Evolutionary conservation across 164 flowering plant species (phyloP).

Genomic region (Vitis rotundifolia): DNA sequence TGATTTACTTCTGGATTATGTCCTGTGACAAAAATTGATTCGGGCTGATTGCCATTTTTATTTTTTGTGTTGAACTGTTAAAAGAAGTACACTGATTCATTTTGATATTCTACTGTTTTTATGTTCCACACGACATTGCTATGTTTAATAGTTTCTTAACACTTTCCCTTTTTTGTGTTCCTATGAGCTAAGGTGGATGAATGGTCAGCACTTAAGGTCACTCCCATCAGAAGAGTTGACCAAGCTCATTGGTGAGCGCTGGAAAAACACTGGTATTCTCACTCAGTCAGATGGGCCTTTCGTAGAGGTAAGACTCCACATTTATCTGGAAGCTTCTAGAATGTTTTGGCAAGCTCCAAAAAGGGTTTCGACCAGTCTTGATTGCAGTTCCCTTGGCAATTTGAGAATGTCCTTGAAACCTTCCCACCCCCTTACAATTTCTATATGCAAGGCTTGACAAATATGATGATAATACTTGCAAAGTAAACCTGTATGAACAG

Average conservation of each 20-base stretch:
- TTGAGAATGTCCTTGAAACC: no score
- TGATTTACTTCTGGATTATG: neutral
- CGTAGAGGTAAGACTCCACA: conserved; percentile 50
- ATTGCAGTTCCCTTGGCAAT: no score
- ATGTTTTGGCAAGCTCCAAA: no score
- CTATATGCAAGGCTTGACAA: neutral
- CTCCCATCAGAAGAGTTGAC: conserved; percentile 67
- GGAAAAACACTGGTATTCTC: conserved; percentile 77
- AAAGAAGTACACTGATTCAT: neutral
- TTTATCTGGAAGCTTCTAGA: neutral
- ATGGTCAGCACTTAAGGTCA: conserved; percentile 84
- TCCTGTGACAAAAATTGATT: no score
- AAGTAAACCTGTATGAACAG: conserved; percentile 33
- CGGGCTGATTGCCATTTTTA: no score
- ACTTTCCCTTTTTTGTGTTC: neutral
- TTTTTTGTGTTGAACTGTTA: neutral
- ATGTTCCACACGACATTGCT: neutral
- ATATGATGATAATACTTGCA: neutral
- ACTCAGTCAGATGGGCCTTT: conserved; percentile 68
- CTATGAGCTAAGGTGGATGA: conserved; percentile 82
- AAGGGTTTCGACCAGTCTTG: no score
- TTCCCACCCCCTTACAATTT: no score
- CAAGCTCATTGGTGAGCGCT: conserved; percentile 68
- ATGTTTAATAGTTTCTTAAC: neutral
- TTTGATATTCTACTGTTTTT: neutral